Percentiles rank a stretch among this genome's conserved stretches.
Conservation (phyloP, 2,329 filamentous ascomycete species). For the Plenodomus biglobosus region DNA sequence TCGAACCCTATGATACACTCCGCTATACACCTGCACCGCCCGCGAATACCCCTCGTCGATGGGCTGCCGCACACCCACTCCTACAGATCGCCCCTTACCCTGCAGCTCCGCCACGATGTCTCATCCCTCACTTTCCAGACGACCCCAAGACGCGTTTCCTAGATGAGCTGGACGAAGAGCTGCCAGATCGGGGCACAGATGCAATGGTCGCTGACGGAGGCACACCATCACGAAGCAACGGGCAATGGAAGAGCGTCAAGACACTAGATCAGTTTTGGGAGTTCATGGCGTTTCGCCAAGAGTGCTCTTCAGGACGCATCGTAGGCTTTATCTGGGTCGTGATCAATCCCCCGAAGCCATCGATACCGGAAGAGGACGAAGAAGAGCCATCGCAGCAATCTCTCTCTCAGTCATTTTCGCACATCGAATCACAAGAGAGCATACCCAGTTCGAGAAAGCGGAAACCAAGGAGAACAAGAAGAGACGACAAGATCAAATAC, state of each 20-base stretch:
- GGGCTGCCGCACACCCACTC: conserved; percentile 67
- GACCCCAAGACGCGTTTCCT: conserved; percentile 92
- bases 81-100: conserved; percentile 70
- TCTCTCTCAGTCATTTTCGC: conserved; percentile 20
- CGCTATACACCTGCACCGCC: conserved; percentile 68
- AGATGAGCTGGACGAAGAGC: conserved; percentile 83
- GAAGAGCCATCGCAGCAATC: conserved; percentile 30
- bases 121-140: conserved; percentile 90
- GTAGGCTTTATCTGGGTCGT: conserved; percentile 96
- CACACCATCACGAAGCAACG: conserved; percentile 56
- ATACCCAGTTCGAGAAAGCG: conserved; percentile 15
- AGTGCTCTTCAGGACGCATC: conserved; percentile 87
- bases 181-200: conserved; percentile 55
- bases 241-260: conserved; percentile 80
- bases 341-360: conserved; percentile 62
- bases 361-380: conserved; percentile 37
- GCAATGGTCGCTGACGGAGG: conserved; percentile 40
- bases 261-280: conserved; percentile 96
- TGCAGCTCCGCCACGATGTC: conserved; percentile 73
- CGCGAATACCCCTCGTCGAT: conserved; percentile 46
- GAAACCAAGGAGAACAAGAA: conserved; percentile 18
- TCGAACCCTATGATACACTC: conserved; percentile 78
- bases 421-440: conserved; percentile 20
- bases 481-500: conserved; percentile 36
- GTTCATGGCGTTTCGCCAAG: conserved; percentile 94